Evolutionary conservation across 495 filamentous ascomycete genomes (phyloP).

Genomic region (Aspergillus baeticus): DNA sequence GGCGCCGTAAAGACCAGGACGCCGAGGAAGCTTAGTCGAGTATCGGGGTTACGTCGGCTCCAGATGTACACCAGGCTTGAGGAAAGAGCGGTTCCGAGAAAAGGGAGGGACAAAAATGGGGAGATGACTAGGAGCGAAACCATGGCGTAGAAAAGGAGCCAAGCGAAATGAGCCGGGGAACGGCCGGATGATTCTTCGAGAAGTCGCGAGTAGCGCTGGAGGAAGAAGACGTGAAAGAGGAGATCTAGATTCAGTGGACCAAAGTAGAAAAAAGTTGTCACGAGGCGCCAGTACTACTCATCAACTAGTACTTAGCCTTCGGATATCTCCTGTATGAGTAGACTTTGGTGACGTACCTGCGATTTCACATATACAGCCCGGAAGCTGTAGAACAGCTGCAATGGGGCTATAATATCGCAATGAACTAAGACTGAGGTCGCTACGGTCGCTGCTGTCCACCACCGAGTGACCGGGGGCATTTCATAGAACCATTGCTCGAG

Average conservation of each 20-base stretch:
- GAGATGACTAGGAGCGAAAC: conserved; percentile 74
- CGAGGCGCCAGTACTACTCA: conserved; percentile 84
- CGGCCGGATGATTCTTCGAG: conserved; percentile 90
- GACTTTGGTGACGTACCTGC: conserved; percentile 57
- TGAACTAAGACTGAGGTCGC: conserved; percentile 88
- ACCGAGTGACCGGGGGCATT: conserved; percentile 92
- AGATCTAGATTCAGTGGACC: conserved; percentile 92
- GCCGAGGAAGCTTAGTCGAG: conserved; percentile 85
- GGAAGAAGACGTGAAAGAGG: conserved; percentile 98
- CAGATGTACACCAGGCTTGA: conserved; percentile 97
- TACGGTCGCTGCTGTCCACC: conserved; percentile 94
- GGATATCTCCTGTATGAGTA: neutral
- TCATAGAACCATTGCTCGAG: conserved; percentile 97
- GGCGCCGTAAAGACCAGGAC: conserved; percentile 89
- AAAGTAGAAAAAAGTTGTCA: conserved; percentile 97
- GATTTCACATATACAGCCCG: conserved; percentile 84
- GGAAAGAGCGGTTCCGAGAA: conserved; percentile 85
- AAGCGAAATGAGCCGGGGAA: conserved; percentile 89
- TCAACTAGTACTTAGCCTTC: conserved; percentile 18
- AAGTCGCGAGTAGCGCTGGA: conserved; percentile 92
- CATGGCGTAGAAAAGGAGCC: conserved; percentile 85
- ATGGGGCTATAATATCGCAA: conserved; percentile 84
- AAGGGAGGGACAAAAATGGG: conserved; percentile 80
- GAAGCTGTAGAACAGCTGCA: conserved; percentile 96
- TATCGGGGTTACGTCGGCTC: conserved; percentile 91